Base-by-base conservation (phyloP, 768 basidiomycete species). In the Rhizopogon salebrosus region DNA sequence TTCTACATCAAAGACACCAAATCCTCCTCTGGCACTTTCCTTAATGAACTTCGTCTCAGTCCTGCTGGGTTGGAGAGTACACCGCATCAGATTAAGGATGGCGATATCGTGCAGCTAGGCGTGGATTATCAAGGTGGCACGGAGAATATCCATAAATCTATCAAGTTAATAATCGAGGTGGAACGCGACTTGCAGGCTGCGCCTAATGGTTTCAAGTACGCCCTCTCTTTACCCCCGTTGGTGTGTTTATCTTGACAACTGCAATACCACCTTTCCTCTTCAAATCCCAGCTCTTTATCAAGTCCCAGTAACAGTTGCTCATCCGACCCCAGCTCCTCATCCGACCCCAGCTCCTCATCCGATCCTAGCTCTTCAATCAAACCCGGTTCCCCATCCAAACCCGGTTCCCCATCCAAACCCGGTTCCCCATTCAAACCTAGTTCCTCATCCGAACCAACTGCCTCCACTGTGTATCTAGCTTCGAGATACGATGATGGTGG, bases 71-170 rank as follows among this genome's bases (percentile, higher is more conserved):
- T 83, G 9, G 95, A 95, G 66, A 88, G 85, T 7, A 74, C 83
- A 35, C 80, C 92, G 1, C 85, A 78, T 54, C 81, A 80, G 55
- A 75, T 98, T 62, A 92, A 88, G 71, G 95, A 98, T 56, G 95
- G 95, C 1, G 95, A 98, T 71, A 80, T 98, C 26, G 71, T 98
- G 22, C 95, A 98, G 71, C 83, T 98, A 1, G 95, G 95, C 2
- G 93, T 98, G 29, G 95, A 99, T 66, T 98, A 97, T 70, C 95
- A 98, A 68, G 95, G 95, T 7, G 95, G 95, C 0, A 84, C 89
- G 11, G 93, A 99, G 73, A 94, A 98, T 69, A 94, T 97, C 50
- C 98, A 97, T 71, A 89, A 97, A 73, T 92, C 89, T 54, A 92
- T 98, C 55, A 98, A 97, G 80, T 97, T 99, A 66, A 80, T 89